Evolutionary conservation across 2,329 filamentous ascomycete species (phyloP).

Genomic region (Colletotrichum plurivorum): DNA sequence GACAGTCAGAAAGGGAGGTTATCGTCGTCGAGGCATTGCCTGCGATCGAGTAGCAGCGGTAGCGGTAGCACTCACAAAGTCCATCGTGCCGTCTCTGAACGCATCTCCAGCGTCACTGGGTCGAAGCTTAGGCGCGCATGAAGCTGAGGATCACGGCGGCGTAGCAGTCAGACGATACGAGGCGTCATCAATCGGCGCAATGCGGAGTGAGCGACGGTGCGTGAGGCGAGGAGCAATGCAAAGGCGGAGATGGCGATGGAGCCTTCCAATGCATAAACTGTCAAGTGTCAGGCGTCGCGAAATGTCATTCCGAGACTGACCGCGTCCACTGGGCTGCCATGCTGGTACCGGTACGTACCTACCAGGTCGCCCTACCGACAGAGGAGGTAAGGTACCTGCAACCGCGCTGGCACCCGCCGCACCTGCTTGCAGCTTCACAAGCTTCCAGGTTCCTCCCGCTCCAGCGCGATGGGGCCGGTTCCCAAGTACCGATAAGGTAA

Average conservation of each 20-base stretch:
- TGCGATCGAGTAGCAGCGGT: not conserved
- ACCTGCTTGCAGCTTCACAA: slow-evolving; percentile 10
- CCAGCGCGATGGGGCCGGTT: not conserved
- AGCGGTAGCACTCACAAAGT: slow-evolving; percentile 64
- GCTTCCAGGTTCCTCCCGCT: not conserved
- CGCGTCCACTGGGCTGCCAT: slow-evolving; percentile 21
- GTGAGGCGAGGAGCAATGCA: slow-evolving; percentile 13
- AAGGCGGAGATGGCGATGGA: slow-evolving; percentile 7
- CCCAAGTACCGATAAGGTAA: not conserved
- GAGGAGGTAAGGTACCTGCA: not conserved
- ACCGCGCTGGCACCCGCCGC: not conserved
- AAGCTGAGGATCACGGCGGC: not conserved
- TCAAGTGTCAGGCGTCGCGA: slow-evolving; percentile 50
- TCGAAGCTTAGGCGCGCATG: slow-evolving; percentile 31
- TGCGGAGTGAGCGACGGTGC: not conserved
- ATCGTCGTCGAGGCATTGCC: not conserved
- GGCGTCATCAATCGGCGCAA: slow-evolving; percentile 25
- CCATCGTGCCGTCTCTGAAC: slow-evolving; percentile 62
- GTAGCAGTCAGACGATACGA: not conserved
- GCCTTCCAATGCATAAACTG: slow-evolving; percentile 46
- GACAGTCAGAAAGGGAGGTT: slow-evolving; percentile 16
- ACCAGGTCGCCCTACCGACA: too few relatives aligned
- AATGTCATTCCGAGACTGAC: slow-evolving; percentile 45
- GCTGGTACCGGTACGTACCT: slow-evolving; percentile 18
- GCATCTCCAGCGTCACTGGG: slow-evolving; percentile 56